These are phyloP conservation scores for Lycium ferocissimum DNA, from an alignment of 257 asterid genomes.

Conservation along the genomic window DNA sequence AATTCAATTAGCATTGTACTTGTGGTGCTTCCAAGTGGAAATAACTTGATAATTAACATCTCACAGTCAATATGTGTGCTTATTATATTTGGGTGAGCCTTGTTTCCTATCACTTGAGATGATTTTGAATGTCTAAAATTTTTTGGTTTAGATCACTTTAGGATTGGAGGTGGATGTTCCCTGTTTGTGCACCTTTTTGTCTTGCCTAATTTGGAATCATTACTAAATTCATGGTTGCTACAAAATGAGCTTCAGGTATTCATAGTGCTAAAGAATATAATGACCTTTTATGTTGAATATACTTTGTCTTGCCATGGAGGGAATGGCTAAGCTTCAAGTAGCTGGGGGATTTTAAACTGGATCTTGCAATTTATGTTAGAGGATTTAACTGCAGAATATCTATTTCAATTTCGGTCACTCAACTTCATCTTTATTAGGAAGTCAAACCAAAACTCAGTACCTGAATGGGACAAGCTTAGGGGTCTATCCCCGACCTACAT, in stretches of 20 bases:
- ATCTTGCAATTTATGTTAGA: neutral
- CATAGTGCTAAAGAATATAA: neutral
- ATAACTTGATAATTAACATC: neutral
- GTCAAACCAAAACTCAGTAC: too few species aligned
- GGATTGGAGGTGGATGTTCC: neutral
- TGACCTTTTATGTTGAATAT: neutral
- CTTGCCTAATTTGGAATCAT: neutral
- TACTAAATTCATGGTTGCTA: neutral
- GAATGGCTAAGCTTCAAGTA: slow-evolving; percentile 11
- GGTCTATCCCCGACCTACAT: too few species aligned
- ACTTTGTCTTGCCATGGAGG: neutral
- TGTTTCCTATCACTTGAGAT: neutral
- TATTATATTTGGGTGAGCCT: neutral
- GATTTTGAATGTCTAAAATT: neutral
- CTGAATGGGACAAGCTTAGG: too few species aligned
- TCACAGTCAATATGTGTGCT: neutral
- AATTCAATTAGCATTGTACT: neutral
- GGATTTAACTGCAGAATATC: too few species aligned
- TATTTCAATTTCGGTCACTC: too few species aligned
- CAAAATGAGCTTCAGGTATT: neutral
- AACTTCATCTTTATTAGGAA: too few species aligned
- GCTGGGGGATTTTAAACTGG: neutral
- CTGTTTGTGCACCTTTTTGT: neutral
- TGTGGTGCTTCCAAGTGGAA: neutral
- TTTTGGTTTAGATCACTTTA: neutral